Evolutionary conservation across 352 stramenopile genomes (phyloP), one percentile per base, ranked within the genome.

Genomic region (Pythium plurisporium): DNA sequence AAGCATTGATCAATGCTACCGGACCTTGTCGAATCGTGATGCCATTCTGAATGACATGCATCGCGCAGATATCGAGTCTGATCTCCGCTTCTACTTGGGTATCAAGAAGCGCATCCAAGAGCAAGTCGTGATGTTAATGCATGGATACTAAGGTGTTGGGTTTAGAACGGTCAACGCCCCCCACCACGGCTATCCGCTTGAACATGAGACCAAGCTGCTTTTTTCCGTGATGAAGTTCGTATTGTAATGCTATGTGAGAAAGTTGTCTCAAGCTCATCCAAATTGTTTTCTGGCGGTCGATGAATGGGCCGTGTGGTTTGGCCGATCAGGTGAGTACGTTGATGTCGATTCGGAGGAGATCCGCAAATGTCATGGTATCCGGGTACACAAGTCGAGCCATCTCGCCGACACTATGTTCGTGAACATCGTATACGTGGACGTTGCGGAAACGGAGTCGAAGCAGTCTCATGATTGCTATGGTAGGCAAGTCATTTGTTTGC

Each of bases 81-180:
- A 89, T 53, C 55, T 89, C 40, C 70, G 71, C 4, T 89, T 89
- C 57, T 89, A 86, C 63, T 74, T 73, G 1, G 74, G 76, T 37
- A 89, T 89, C 61, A 89, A 89, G 58, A 78, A 87, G 59, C 74
- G 74, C 8, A 65, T 89, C 33, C 79, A 89, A 50, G 74, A 87
- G 64, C 76, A 89, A 26, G 57, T 89, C 22, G 58, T 89, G 10
- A 78, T 87, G 48, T 70, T 80, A 20, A 89, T 89, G 79, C 74
- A 87, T 45, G 74, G 73, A 26, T 87, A 79, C 40, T 87, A 79
- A 36, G 30, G 41, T 14, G 17, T 29, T 36, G 6, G 36, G 15
- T 36, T 12, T 42, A 27, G 5, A 9, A 15, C n/a, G n/a, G n/a
- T n/a, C n/a, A n/a, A n/a, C n/a, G n/a, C n/a, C n/a, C n/a, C n/a